Conservation (phyloP, 1,284 basidiomycete species). For the Xerocomus minutiporus region DNA sequence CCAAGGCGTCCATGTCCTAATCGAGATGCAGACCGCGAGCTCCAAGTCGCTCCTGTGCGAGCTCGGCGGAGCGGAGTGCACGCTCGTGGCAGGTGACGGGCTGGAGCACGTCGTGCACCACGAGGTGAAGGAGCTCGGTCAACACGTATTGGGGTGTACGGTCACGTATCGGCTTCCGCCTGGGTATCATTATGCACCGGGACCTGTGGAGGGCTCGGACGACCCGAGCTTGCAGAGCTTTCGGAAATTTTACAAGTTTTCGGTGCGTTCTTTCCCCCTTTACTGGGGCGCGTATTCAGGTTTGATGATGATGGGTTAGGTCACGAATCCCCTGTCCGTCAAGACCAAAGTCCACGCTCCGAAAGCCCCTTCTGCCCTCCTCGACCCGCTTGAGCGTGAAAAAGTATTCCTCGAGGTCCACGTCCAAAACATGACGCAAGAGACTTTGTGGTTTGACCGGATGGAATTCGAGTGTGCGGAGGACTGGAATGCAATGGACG, state of each 20-base stretch:
- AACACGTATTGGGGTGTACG: constrained; percentile 74
- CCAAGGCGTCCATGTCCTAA: constrained; percentile 52
- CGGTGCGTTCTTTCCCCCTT: constrained; percentile 48
- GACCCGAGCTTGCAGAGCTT: constrained; percentile 67
- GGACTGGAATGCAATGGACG: constrained; percentile 60
- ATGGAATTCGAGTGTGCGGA: constrained; percentile 72
- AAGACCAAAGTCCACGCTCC: constrained; percentile 83
- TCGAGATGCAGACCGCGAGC: constrained; percentile 76
- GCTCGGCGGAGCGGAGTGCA: constrained; percentile 49
- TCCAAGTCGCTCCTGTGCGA: constrained; percentile 61
- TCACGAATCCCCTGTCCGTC: constrained; percentile 82
- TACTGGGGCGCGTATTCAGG: not conserved
- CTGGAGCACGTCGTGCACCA: constrained; percentile 65
- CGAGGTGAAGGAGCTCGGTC: constrained; percentile 81
- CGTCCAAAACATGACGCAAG: constrained; percentile 78
- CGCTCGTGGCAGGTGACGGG: constrained; percentile 50
- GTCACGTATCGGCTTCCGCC: constrained; percentile 67
- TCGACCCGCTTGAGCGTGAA: constrained; percentile 59
- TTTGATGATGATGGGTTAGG: constrained; percentile 40
- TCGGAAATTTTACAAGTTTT: constrained; percentile 86
- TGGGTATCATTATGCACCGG: constrained; percentile 44
- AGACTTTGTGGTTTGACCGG: constrained; percentile 71
- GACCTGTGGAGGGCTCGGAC: constrained; percentile 43
- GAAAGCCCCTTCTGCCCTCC: constrained; percentile 63
- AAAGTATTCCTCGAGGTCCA: constrained; percentile 86